Evolutionary conservation across 2,329 filamentous ascomycete species (phyloP).

Genomic region (Cladophialophora psammophila): DNA sequence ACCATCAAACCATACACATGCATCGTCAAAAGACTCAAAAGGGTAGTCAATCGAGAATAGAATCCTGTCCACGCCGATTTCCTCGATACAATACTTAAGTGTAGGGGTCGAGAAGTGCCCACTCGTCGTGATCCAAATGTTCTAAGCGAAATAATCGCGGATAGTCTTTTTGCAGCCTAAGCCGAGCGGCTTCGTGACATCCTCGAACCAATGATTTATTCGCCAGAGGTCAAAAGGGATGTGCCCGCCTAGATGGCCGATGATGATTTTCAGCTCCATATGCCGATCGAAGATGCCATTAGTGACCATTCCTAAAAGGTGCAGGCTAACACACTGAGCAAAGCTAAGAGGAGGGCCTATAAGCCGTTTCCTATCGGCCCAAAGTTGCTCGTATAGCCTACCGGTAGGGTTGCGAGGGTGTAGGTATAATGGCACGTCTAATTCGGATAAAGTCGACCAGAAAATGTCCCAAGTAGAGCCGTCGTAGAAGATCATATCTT

Average conservation of each 20-base stretch:
- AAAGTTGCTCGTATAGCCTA: conserved; percentile 39
- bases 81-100: conserved; percentile 49
- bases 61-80: conserved; percentile 50
- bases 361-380: conserved; percentile 39
- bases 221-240: conserved; percentile 53
- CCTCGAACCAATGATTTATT: conserved; percentile 44
- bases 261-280: conserved; percentile 39
- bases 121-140: conserved; percentile 52
- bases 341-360: conserved; percentile 39
- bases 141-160: conserved; percentile 51
- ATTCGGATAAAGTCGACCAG: conserved; percentile 36
- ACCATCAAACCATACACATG: no score
- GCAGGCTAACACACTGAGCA: conserved; percentile 40
- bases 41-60: conserved; percentile 51
- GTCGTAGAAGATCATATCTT: conserved; percentile 70
- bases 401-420: conserved; percentile 54
- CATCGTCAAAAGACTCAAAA: no score
- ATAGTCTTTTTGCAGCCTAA: conserved; percentile 52
- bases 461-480: conserved; percentile 62
- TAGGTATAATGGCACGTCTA: conserved; percentile 41
- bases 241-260: conserved; percentile 42
- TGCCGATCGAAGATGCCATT: conserved; percentile 42
- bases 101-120: conserved; percentile 50
- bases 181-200: conserved; percentile 39
- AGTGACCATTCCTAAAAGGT: conserved; percentile 41